Evolutionary conservation across 2,329 filamentous ascomycete species (phyloP).

Genomic region (Diaporthe vaccinii): DNA sequence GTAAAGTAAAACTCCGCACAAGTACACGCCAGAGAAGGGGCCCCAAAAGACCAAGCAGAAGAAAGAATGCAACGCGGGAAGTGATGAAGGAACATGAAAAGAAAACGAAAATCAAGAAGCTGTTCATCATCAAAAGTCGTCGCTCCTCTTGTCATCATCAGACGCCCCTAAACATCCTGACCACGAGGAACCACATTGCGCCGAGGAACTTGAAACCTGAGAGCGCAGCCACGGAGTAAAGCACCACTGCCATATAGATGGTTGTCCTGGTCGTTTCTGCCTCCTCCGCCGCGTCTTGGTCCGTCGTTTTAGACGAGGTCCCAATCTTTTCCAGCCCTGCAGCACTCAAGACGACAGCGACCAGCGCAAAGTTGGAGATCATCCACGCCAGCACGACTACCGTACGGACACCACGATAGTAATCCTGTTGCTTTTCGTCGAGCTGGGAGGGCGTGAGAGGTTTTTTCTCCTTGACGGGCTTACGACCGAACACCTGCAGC

Average conservation of each 20-base stretch:
- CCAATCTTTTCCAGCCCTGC: constrained; percentile 81
- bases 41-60: constrained; percentile 1
- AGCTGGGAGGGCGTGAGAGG: constrained; percentile 66
- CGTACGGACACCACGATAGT: constrained; percentile 96
- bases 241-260: constrained; percentile 87
- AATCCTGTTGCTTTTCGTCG: constrained; percentile 93
- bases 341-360: constrained; percentile 86
- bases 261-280: constrained; percentile 68
- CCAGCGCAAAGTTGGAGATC: constrained; percentile 92
- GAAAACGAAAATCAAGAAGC: constrained; percentile 21
- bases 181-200: constrained; percentile 91
- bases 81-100: constrained; percentile 18
- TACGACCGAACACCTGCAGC: constrained; percentile 78
- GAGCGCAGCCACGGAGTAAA: constrained; percentile 90
- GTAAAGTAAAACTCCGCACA: constrained; percentile 10
- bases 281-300: constrained; percentile 55
- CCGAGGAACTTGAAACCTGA: constrained; percentile 90
- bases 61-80: constrained; percentile 1
- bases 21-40: constrained; percentile 17
- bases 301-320: constrained; percentile 14
- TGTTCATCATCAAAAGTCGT: constrained; percentile 25
- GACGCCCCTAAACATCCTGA: constrained; percentile 84
- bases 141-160: constrained; percentile 47
- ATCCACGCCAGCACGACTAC: constrained; percentile 96
- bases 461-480: constrained; percentile 80